These are phyloP conservation scores for Amaranthus tricolor DNA, from an alignment of 179 eudicot species.

Conservation along the genomic window DNA sequence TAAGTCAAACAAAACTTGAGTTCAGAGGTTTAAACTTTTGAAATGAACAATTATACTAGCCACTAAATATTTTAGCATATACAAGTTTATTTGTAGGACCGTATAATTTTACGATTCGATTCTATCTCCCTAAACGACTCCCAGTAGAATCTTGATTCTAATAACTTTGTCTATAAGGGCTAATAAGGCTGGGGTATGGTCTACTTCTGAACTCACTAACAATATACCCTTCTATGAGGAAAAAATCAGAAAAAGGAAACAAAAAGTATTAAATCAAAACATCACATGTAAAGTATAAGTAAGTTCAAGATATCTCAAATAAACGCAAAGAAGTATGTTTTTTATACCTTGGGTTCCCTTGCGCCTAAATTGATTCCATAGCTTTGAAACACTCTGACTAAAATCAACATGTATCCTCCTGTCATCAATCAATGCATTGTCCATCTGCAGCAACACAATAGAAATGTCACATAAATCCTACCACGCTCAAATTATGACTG, in stretches of 20 bases:
- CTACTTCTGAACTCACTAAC: too few species aligned
- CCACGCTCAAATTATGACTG: not conserved
- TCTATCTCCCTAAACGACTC: too few species aligned
- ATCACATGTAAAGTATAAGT: not conserved
- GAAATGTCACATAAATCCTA: not conserved
- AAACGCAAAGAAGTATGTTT: not conserved
- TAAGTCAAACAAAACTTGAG: too few species aligned
- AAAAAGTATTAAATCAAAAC: not conserved
- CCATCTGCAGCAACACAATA: conserved; percentile 59
- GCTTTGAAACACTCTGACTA: conserved; percentile 93
- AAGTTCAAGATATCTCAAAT: not conserved
- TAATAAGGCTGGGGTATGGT: too few species aligned
- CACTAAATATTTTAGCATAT: too few species aligned
- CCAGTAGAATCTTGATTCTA: too few species aligned
- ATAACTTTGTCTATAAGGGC: too few species aligned
- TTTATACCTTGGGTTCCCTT: conserved; percentile 50
- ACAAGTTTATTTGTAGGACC: too few species aligned
- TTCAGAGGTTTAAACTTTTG: too few species aligned
- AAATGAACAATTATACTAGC: too few species aligned
- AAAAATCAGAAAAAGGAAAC: not conserved
- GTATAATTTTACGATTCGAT: too few species aligned
- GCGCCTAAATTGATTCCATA: conserved; percentile 85
- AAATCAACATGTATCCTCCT: conserved; percentile 95
- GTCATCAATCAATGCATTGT: conserved; percentile 94
- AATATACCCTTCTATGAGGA: not conserved